phyloP scores from a whole-genome alignment of 2,329 filamentous ascomycete species.

The Trichoderma atroviride region DNA sequence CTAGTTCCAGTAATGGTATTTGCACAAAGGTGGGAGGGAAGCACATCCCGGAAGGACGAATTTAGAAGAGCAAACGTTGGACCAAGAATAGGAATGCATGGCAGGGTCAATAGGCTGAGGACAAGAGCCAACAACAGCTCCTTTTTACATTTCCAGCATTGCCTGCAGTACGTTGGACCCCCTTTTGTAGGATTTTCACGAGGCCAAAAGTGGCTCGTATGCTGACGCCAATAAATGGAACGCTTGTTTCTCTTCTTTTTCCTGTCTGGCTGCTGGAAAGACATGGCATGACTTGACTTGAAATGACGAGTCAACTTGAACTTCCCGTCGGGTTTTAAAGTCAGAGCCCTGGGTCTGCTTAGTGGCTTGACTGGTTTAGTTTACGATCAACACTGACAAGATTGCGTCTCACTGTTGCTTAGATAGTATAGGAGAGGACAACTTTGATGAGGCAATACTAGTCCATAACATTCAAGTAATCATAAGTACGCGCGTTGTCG shows the following conservation, averaged over 20 bases:
- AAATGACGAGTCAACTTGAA: conserved; percentile 3
- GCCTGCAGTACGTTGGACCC: background rate
- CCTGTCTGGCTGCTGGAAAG: background rate
- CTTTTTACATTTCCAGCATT: background rate
- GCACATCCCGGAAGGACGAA: background rate
- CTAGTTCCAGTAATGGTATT: background rate
- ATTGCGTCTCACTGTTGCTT: background rate
- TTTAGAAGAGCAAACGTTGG: background rate
- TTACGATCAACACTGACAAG: background rate
- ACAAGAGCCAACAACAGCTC: background rate
- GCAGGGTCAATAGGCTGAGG: background rate
- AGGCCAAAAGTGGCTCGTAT: background rate
- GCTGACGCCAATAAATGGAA: background rate
- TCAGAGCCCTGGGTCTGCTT: background rate
- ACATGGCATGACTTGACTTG: conserved; percentile 11
- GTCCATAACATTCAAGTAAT: background rate
- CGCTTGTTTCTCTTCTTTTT: background rate
- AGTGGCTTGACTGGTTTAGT: background rate
- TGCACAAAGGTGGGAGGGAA: background rate
- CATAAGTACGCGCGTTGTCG: background rate
- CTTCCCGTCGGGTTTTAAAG: background rate
- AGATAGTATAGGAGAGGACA: background rate
- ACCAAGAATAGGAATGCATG: background rate
- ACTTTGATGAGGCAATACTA: background rate
- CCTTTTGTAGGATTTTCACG: background rate